Conservation (phyloP, 2,329 filamentous ascomycete species). For the Botryotinia convoluta region DNA sequence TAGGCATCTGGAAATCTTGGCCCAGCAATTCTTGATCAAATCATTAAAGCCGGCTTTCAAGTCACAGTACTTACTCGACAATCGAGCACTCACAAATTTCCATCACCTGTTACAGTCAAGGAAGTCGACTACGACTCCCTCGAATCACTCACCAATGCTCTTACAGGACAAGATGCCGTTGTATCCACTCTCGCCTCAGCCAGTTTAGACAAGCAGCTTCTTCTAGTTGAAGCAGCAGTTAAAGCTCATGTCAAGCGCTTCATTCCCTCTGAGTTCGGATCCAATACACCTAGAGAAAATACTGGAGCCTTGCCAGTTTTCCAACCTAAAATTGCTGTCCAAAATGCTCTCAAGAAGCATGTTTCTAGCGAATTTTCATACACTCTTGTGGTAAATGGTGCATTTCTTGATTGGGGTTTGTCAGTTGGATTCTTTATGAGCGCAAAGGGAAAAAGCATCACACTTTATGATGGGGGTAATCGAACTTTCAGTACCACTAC, state of each 20-base stretch:
- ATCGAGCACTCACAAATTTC: slow-evolving; percentile 31
- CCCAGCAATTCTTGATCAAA: slow-evolving; percentile 29
- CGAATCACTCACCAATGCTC: slow-evolving; percentile 32
- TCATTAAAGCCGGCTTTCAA: slow-evolving; percentile 28
- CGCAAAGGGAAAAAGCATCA: slow-evolving; percentile 30
- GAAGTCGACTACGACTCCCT: slow-evolving; percentile 21
- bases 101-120: slow-evolving; percentile 27
- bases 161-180: slow-evolving; percentile 30
- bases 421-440: slow-evolving; percentile 7
- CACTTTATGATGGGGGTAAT: slow-evolving; percentile 51
- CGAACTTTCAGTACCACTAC: slow-evolving; percentile 30
- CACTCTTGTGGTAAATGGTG: slow-evolving; percentile 8
- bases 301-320: slow-evolving; percentile 24
- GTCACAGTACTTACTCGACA: slow-evolving; percentile 43
- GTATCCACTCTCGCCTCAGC: slow-evolving; percentile 26
- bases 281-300: slow-evolving; percentile 32
- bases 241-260: slow-evolving; percentile 59
- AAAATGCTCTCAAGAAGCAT: slow-evolving; percentile 25
- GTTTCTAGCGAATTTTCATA: slow-evolving; percentile 8
- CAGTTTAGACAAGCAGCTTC: slow-evolving; percentile 28
- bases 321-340: slow-evolving; percentile 23
- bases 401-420: slow-evolving; percentile 15
- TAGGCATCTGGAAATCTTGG: slow-evolving; percentile 33
- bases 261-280: slow-evolving; percentile 56
- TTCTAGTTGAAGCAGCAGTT: slow-evolving; percentile 56